Base-by-base conservation (phyloP, 2,329 filamentous ascomycete species). In the Ophiostoma australiae region DNA sequence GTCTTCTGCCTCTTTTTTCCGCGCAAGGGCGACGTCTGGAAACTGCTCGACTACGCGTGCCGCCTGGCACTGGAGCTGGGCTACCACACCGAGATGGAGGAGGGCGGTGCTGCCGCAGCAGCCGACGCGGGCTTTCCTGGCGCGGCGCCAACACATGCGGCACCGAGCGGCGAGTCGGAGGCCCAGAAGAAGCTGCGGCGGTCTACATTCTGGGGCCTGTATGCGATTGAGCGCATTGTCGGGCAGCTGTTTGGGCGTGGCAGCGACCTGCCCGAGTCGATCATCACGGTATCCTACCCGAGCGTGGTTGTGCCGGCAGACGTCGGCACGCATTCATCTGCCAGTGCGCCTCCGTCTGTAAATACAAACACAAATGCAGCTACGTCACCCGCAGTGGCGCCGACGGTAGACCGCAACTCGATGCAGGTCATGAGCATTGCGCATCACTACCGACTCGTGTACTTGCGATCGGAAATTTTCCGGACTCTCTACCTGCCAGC, bases 171-270 rank as follows among this genome's bases (percentile, higher is more conserved):
- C 37, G 71, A 69, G 71, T 35, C 66, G 17, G 71, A 72, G 41
- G 52, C 66, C 1, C 41, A 68, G 41, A 69, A 66, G 23, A 72
- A 71, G 68, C 72, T 74, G 20, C 72, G 72, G 0, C 70, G 73
- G 2, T 73, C 77, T 68, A 74, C 77, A 0, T 80, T 80, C 65
- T 80, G 78, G 78, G 78, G 78, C 11, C 74, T 80, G 1, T 80
- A 80, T 69, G 76, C 78, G 63, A 76, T 80, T 55, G 78, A 80
- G 72, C 75, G 78, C 37, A 79, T 78, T 27, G 76, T 79, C 39
- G 78, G 78, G 2, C 79, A 80, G 72, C 75, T 80, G n/a, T 78
- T 80, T 71, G 78, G 79, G 31, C 77, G 79, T 55, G 77, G 78
- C 27, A 78, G 77, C 15, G 78, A 80, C 71, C 73, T 80, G n/a